Percentiles rank a stretch among this genome's conserved stretches.
Evolutionary conservation across 2,329 filamentous ascomycete genomes (phyloP).

Genomic region (Talaromyces amestolkiae): DNA sequence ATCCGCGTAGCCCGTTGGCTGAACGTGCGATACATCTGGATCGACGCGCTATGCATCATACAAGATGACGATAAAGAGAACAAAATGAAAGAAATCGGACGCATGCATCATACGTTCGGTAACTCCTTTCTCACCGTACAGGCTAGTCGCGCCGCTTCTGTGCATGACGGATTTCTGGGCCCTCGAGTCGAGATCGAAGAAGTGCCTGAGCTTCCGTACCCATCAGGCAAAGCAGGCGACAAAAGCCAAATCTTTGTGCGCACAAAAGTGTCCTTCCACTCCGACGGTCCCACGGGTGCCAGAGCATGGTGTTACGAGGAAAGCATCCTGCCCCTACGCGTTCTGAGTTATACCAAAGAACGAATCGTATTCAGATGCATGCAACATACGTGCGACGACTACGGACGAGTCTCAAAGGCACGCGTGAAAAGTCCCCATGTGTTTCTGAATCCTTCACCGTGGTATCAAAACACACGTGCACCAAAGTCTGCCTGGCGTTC

Average conservation of each 20-base stretch:
- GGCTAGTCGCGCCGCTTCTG: conserved; percentile 3
- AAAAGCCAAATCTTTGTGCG: conserved; percentile 3
- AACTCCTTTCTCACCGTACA: conserved; percentile 8
- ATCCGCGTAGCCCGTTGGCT: conserved; percentile 12
- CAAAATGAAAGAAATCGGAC: conserved; percentile 10
- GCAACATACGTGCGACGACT: background rate
- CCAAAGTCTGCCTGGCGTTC: background rate
- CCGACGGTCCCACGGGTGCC: conserved; percentile 1
- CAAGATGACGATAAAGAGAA: conserved; percentile 11
- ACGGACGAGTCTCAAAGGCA: background rate
- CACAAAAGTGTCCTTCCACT: background rate
- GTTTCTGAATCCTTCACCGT: background rate
- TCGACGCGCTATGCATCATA: conserved; percentile 11
- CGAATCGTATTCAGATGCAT: conserved; percentile 5
- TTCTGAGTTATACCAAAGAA: background rate
- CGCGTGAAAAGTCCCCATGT: background rate
- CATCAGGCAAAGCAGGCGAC: background rate
- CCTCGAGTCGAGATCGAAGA: background rate
- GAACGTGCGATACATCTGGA: conserved; percentile 11
- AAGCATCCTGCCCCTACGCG: background rate
- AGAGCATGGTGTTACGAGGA: conserved; percentile 16
- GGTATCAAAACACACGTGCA: background rate
- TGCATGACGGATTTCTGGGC: conserved; percentile 8
- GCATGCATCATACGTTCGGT: conserved; percentile 9
- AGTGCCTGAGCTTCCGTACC: background rate